These are phyloP conservation scores for Trichaptum fuscoviolaceum DNA, from an alignment of 768 basidiomycete genomes.

Conservation along the genomic window DNA sequence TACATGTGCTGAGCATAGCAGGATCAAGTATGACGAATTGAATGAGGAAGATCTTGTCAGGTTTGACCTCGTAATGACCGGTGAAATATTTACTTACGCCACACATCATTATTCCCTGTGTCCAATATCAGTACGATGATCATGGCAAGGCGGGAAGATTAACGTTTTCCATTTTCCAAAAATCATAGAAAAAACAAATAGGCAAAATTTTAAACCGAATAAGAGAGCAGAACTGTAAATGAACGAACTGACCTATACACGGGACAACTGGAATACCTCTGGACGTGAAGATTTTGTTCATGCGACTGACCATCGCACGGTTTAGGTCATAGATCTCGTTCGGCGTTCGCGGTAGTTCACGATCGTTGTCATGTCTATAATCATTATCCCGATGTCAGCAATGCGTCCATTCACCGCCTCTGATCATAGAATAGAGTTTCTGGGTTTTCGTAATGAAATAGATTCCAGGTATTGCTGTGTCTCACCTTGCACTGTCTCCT, in stretches of 20 bases:
- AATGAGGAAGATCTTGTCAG: background rate
- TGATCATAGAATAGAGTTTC: background rate
- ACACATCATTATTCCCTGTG: slow-evolving; percentile 87
- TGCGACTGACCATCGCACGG: slow-evolving; percentile 55
- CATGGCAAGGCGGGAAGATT: background rate
- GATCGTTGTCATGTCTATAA: slow-evolving; percentile 81
- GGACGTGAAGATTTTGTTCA: slow-evolving; percentile 66
- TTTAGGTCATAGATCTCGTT: slow-evolving; percentile 78
- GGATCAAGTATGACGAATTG: background rate
- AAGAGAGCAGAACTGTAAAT: slow-evolving; percentile 1
- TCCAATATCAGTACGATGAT: slow-evolving; percentile 5
- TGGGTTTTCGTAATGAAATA: background rate
- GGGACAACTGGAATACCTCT: slow-evolving; percentile 77
- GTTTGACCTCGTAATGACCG: too few relatives aligned
- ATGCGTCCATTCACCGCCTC: background rate
- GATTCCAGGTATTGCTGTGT: background rate
- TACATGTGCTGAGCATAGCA: slow-evolving; percentile 47
- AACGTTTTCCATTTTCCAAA: slow-evolving; percentile 6
- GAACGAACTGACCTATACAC: slow-evolving; percentile 52
- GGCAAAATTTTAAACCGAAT: slow-evolving; percentile 3
- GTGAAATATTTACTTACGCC: slow-evolving; percentile 49
- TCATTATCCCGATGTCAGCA: slow-evolving; percentile 5
- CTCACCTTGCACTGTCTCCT: slow-evolving; percentile 67
- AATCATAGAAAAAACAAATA: background rate
- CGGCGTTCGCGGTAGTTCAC: slow-evolving; percentile 70